A percentile compares a stretch with the other conserved stretches of the same genome.
These are phyloP conservation scores for Murraya paniculata DNA, from an alignment of 345 rosid species.

Conservation along the genomic window DNA sequence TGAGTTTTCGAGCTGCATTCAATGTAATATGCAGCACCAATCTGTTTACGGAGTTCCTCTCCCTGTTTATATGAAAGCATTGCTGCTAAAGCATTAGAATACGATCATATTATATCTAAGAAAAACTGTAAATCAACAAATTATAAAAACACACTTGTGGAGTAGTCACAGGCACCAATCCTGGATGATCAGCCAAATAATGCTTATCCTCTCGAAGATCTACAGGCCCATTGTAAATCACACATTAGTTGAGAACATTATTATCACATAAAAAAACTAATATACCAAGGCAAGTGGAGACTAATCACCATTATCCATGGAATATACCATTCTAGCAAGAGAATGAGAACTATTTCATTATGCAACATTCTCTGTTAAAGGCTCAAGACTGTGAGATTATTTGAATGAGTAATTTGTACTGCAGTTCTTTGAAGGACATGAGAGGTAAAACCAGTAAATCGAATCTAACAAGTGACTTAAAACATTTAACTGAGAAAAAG, in stretches of 20 bases:
- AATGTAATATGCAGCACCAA: slow-evolving; percentile 85
- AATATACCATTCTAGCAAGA: neutral
- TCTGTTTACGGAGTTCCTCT: slow-evolving; percentile 90
- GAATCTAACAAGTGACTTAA: neutral
- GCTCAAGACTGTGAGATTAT: neutral
- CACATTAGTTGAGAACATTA: slow-evolving; percentile 15
- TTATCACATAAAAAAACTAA: slow-evolving; percentile 13
- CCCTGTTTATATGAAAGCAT: slow-evolving; percentile 47
- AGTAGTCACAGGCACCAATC: slow-evolving; percentile 84
- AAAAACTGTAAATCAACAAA: neutral
- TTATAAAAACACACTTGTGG: slow-evolving; percentile 55
- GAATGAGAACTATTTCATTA: neutral
- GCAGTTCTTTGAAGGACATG: neutral
- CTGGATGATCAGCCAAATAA: slow-evolving; percentile 96
- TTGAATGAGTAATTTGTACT: neutral
- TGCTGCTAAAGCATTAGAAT: slow-evolving; percentile 1
- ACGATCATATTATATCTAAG: slow-evolving; percentile 2
- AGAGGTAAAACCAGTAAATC: neutral
- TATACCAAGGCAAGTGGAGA: neutral
- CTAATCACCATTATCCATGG: no score
- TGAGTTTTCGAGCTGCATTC: slow-evolving; percentile 99
- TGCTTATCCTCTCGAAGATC: slow-evolving; percentile 98
- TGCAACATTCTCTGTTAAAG: neutral
- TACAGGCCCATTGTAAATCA: slow-evolving; percentile 31
- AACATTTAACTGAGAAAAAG: neutral